phyloP scores from a whole-genome alignment of 2,329 filamentous ascomycete species.

The Emergomyces pasteurianus region DNA sequence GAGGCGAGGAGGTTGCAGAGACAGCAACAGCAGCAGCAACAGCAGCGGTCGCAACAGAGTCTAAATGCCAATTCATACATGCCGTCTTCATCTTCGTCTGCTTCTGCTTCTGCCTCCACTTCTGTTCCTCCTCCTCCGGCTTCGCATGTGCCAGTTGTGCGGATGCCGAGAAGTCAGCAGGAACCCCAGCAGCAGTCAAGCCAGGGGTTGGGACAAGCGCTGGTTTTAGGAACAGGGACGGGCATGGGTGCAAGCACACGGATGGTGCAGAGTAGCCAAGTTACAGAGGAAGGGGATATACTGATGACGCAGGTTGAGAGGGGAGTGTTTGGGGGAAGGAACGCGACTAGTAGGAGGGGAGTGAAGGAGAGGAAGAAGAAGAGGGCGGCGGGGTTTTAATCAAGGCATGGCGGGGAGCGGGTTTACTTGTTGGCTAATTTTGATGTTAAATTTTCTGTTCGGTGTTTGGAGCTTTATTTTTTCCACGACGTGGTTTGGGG shows the following conservation, averaged over 20 bases:
- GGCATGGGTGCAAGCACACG: not conserved
- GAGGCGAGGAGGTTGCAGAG: conserved; percentile 1
- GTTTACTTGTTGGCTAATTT: not conserved
- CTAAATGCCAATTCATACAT: not conserved
- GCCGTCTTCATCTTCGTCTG: not conserved
- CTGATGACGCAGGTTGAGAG: conserved; percentile 32
- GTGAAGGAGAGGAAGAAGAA: conserved; percentile 28
- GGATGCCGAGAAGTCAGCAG: conserved; percentile 8
- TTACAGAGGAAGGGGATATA: conserved; percentile 20
- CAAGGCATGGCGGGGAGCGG: no score
- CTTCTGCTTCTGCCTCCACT: not conserved
- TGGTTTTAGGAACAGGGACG: not conserved
- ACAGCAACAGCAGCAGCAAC: not conserved
- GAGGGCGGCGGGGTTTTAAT: conserved; percentile 29
- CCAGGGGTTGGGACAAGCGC: not conserved
- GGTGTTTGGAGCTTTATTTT: not conserved
- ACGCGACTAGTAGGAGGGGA: conserved; percentile 15
- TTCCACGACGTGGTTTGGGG: no score
- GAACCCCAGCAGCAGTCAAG: not conserved
- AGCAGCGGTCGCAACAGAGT: not conserved
- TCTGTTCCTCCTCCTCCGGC: not conserved
- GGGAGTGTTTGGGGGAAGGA: conserved; percentile 27
- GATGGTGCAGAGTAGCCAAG: conserved; percentile 23
- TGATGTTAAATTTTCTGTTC: not conserved
- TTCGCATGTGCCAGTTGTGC: conserved; percentile 1